Evolutionary conservation across 257 asterid genomes (phyloP).

Genomic region (Solanum dulcamara): DNA sequence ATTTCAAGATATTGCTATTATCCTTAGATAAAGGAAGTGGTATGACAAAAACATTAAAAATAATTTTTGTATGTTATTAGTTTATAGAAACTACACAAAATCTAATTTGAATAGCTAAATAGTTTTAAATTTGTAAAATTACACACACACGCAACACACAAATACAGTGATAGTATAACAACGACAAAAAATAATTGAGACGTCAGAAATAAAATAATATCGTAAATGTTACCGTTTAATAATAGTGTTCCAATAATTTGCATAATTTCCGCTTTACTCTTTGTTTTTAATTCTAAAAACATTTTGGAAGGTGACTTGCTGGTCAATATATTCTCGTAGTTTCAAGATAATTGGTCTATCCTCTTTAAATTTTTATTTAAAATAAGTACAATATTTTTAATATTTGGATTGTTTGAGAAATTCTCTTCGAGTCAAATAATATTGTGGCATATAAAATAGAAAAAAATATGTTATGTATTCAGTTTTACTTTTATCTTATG

Average conservation of each 20-base stretch:
- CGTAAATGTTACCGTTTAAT: not conserved
- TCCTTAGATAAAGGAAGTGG: not conserved
- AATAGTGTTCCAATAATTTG: not conserved
- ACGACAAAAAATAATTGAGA: not conserved
- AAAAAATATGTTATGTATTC: too few species aligned
- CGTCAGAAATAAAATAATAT: not conserved
- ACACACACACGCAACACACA: not conserved
- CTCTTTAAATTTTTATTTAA: not conserved
- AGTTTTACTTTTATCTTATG: too few species aligned
- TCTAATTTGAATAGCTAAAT: not conserved
- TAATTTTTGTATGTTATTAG: not conserved
- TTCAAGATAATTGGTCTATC: not conserved
- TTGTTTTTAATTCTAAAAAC: not conserved
- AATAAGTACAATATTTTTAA: not conserved
- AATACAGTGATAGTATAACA: not conserved
- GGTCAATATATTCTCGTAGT: not conserved
- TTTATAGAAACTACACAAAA: not conserved
- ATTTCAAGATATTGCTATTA: not conserved
- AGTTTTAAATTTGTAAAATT: not conserved
- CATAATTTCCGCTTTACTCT: not conserved
- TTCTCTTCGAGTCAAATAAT: not conserved
- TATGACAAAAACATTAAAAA: not conserved
- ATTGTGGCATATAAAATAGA: not conserved
- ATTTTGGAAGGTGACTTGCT: not conserved
- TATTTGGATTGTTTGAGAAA: not conserved